Evolutionary conservation across 441 rosid species (phyloP).

Genomic region (Pelargonium myrrhifolium): DNA sequence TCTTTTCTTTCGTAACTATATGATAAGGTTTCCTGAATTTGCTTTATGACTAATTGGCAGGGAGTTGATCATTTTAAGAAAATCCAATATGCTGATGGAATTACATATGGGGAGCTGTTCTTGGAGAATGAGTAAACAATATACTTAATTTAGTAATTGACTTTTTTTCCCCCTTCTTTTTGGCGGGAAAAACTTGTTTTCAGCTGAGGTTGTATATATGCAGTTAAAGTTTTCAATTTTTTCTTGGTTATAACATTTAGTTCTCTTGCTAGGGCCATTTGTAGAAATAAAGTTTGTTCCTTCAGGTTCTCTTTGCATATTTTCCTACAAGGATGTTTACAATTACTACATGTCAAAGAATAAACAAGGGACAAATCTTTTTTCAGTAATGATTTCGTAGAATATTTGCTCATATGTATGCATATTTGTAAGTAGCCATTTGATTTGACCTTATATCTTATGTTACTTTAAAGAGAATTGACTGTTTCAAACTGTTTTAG

Average conservation of each 20-base stretch:
- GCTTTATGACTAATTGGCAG: conserved; percentile 31
- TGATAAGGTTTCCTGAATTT: conserved; percentile 27
- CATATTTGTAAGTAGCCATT: neutral
- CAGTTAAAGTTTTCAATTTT: neutral
- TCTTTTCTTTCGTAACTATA: conserved; percentile 16
- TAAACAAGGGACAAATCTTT: neutral
- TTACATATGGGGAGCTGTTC: conserved; percentile 92
- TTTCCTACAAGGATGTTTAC: neutral
- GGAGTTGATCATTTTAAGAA: conserved; percentile 98
- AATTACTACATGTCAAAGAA: neutral
- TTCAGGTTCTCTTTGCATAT: neutral
- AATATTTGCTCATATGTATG: conserved; percentile 2
- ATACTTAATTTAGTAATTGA: conserved; percentile 13
- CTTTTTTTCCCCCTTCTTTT: conserved; percentile 11
- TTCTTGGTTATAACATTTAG: neutral
- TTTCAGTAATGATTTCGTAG: neutral
- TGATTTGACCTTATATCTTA: neutral
- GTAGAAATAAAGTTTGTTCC: neutral
- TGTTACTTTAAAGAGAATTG: neutral
- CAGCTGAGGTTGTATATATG: neutral
- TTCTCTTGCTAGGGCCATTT: neutral
- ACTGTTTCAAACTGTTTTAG: neutral
- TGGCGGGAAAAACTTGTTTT: neutral
- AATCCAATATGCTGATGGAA: conserved; percentile 84
- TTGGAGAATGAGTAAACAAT: conserved; percentile 81